Evolutionary conservation across 1,139 yeast species (phyloP).

Genomic region (Saccharomyces pastorianus): DNA sequence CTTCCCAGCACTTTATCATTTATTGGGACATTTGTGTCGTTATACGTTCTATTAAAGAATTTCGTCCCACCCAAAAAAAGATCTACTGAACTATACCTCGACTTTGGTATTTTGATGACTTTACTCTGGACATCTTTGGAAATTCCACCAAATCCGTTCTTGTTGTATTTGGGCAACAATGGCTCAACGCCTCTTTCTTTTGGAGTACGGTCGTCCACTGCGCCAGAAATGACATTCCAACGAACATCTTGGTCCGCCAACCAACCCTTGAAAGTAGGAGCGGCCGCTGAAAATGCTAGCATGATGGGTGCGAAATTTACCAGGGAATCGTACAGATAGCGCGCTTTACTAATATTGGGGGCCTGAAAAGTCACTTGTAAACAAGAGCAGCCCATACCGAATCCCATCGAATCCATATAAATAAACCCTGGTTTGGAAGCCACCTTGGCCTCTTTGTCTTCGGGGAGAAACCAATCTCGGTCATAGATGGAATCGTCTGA

Average conservation of each 20-base stretch:
- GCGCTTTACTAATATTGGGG: constrained; percentile 59
- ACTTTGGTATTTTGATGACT: constrained; percentile 63
- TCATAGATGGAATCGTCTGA: constrained; percentile 57
- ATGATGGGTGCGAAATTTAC: constrained; percentile 81
- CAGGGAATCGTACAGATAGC: constrained; percentile 77
- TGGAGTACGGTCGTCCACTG: constrained; percentile 92
- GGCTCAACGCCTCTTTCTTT: constrained; percentile 64
- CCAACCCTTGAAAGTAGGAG: constrained; percentile 87
- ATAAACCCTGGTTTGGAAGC: constrained; percentile 80
- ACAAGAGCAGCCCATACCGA: constrained; percentile 97
- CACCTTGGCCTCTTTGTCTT: constrained; percentile 60
- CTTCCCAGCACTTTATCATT: constrained; percentile 48
- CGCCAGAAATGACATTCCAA: constrained; percentile 91
- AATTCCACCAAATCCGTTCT: constrained; percentile 40
- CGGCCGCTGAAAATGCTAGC: constrained; percentile 78
- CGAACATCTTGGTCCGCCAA: constrained; percentile 91
- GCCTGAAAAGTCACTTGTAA: constrained; percentile 93
- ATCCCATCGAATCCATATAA: constrained; percentile 97
- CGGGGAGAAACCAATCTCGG: constrained; percentile 52
- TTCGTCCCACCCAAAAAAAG: constrained; percentile 58
- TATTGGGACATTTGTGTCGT: constrained; percentile 67
- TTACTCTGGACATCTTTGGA: constrained; percentile 35
- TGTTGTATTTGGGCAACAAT: constrained; percentile 35
- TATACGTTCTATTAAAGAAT: constrained; percentile 47
- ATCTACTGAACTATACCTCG: constrained; percentile 85